A percentile compares a stretch with the other conserved stretches of the same genome.
Evolutionary conservation across 108 stramenopile species (phyloP).

Genomic region (Cyclotella choctawhatcheeana): DNA sequence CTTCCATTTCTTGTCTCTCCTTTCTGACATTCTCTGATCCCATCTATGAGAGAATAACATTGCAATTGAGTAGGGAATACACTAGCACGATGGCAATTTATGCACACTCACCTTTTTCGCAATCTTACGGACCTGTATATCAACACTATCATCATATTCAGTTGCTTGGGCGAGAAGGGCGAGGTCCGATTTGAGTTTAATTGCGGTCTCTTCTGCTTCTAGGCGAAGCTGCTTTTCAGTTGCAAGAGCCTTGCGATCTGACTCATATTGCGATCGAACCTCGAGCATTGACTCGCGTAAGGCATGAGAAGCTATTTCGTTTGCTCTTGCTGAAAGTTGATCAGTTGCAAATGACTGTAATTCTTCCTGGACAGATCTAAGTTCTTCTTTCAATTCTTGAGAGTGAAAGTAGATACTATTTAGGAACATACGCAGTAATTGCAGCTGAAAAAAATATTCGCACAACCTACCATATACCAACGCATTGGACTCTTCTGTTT

Average conservation of each 20-base stretch:
- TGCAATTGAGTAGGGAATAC: too few species aligned
- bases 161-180: constrained; percentile 66
- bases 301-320: constrained; percentile 65
- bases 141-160: constrained; percentile 48
- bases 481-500: constrained; percentile 48
- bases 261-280: constrained; percentile 52
- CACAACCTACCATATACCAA: constrained; percentile 42
- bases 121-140: constrained; percentile 55
- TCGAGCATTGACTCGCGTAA: constrained; percentile 71
- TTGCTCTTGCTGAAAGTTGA: constrained; percentile 71
- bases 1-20: constrained; percentile 74
- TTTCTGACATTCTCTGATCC: constrained; percentile 57
- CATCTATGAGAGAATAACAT: too few species aligned
- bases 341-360: constrained; percentile 75
- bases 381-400: constrained; percentile 63
- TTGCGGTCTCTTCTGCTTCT: constrained; percentile 61
- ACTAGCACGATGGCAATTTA: too few species aligned
- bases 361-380: constrained; percentile 62
- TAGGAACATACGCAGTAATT: neutral
- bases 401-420: neutral
- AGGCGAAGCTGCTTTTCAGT: constrained; percentile 55
- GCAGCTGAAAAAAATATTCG: neutral
- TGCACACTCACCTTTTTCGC: constrained; percentile 50
- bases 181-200: constrained; percentile 67
- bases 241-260: constrained; percentile 42